Evolutionary conservation across 441 rosid species (phyloP), one percentile per base, ranked within the genome.

Genomic region (Flueggea neowawraea): DNA sequence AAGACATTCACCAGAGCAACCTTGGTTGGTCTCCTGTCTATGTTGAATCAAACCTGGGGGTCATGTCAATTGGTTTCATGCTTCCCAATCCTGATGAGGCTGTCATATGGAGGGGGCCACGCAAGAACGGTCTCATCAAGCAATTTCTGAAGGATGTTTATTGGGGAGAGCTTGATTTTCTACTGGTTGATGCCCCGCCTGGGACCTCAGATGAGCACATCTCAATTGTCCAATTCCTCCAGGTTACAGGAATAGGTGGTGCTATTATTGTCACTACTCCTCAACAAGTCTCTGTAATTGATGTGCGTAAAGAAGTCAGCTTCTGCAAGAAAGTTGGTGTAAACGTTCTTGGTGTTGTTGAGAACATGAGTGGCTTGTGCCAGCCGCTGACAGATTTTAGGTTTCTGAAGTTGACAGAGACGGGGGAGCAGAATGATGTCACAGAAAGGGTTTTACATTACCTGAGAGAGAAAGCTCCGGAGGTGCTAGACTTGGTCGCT

Each of bases 21-120:
- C 90, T 91, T 17, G 98, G 99, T 50, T 94, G 99, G 99, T 91
- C 97, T 14, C 99, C 99, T 11, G 89, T 91, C 16, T 94, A 94
- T 52, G 90, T 94, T 10, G 96, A 91, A 75, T 90, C 96, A 55
- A 94, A 89, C 69, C 96, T 94, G 10, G 97, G 97, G 65, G 99
- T 94, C 55, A 91, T 94, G 99, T 91, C 97, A 5, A 83, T 94
- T 9, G 99, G 96, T 17, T 89, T 94, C 81, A 91, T 94, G 99
- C 96, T 91, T 41, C 97, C 97, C 0, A 65, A 86, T 73, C 81
- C 97, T 36, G 96, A 94, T 63, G 97, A 94, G 53, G 97, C 99
- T 57, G 97, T 91, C 70, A 89, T 94, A 72, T 94, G 99, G 99
- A 83, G 97, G 71, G 99, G 99, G 1, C 97, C 96, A 0, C 92